A percentile compares a stretch with the other conserved stretches of the same genome.
Evolutionary conservation across 1,139 yeast genomes (phyloP).

Genomic region (Wickerhamiella infanticola): DNA sequence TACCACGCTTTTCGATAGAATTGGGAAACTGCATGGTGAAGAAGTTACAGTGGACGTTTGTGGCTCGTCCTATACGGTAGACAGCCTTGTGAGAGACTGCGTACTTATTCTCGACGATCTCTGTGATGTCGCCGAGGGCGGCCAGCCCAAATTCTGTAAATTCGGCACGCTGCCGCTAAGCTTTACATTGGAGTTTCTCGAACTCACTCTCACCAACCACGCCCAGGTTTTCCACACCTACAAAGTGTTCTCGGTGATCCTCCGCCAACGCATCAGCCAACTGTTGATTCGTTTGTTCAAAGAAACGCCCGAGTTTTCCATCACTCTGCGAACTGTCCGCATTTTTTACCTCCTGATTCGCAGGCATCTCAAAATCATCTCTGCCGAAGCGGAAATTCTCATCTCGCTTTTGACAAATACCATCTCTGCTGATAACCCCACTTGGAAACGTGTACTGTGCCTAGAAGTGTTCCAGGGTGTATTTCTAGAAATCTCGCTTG

Average conservation of each 20-base stretch:
- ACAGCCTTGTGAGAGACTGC: slow-evolving; percentile 50
- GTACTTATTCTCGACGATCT: slow-evolving; percentile 54
- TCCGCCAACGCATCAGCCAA: slow-evolving; percentile 60
- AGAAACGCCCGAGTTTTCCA: slow-evolving; percentile 41
- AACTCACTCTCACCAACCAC: slow-evolving; percentile 49
- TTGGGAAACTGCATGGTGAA: slow-evolving; percentile 27
- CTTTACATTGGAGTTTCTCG: slow-evolving; percentile 67
- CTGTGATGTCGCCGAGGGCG: slow-evolving; percentile 49
- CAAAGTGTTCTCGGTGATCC: slow-evolving; percentile 45
- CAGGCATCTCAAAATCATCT: slow-evolving; percentile 44
- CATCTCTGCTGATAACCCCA: slow-evolving; percentile 35
- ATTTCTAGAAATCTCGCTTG: slow-evolving; percentile 38
- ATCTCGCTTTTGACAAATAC: slow-evolving; percentile 58
- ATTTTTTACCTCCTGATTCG: slow-evolving; percentile 46
- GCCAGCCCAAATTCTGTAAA: slow-evolving; percentile 37
- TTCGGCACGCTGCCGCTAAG: slow-evolving; percentile 44
- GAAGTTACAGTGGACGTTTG: background rate
- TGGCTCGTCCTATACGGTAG: slow-evolving; percentile 22
- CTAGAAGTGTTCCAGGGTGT: slow-evolving; percentile 55
- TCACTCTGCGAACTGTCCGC: slow-evolving; percentile 59
- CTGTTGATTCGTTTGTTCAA: slow-evolving; percentile 53
- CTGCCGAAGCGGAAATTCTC: slow-evolving; percentile 68
- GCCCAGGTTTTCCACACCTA: slow-evolving; percentile 39
- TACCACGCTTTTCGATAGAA: slow-evolving; percentile 57
- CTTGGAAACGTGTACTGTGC: slow-evolving; percentile 61